Conservation (phyloP, 1,284 basidiomycete species). For the Leccinum proliferum region DNA sequence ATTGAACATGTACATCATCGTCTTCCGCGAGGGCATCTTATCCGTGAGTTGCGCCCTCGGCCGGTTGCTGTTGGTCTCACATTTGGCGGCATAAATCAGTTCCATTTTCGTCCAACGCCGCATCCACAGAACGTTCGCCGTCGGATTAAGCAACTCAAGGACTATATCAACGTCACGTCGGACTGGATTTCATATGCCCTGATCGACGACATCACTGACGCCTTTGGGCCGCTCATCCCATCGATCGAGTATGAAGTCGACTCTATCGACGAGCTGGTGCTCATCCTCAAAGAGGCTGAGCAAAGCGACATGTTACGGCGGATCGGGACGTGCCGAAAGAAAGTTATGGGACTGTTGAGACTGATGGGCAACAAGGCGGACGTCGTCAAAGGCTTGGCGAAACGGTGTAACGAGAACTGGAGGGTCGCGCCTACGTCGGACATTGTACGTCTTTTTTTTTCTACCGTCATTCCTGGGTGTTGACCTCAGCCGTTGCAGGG, state of each 20-base stretch:
- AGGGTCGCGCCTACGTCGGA: constrained; percentile 96
- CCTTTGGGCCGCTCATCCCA: constrained; percentile 98
- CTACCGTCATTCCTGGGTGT: neutral
- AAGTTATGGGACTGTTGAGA: constrained; percentile 95
- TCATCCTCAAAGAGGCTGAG: constrained; percentile 82
- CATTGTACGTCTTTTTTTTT: constrained; percentile 57
- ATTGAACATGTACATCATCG: constrained; percentile 99
- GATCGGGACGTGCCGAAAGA: constrained; percentile 98
- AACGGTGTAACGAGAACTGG: constrained; percentile 99
- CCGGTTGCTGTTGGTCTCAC: constrained; percentile 2
- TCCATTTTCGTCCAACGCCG: constrained; percentile 96
- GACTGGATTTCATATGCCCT: constrained; percentile 99
- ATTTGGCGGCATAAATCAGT: constrained; percentile 42
- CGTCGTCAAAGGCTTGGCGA: constrained; percentile 97
- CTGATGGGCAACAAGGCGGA: constrained; percentile 99
- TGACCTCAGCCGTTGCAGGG: constrained; percentile 46
- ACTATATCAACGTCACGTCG: constrained; percentile 98
- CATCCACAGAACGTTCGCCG: constrained; percentile 98
- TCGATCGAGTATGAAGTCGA: constrained; percentile 99
- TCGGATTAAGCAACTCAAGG: constrained; percentile 98
- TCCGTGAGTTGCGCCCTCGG: constrained; percentile 45
- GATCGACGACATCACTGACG: constrained; percentile 99
- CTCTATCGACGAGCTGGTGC: constrained; percentile 95
- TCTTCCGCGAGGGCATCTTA: constrained; percentile 96
- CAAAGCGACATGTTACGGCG: constrained; percentile 64